Percentiles rank a stretch among this genome's conserved stretches.
phyloP scores from a whole-genome alignment of 2,329 filamentous ascomycete species.

The Arthroderma uncinatum region DNA sequence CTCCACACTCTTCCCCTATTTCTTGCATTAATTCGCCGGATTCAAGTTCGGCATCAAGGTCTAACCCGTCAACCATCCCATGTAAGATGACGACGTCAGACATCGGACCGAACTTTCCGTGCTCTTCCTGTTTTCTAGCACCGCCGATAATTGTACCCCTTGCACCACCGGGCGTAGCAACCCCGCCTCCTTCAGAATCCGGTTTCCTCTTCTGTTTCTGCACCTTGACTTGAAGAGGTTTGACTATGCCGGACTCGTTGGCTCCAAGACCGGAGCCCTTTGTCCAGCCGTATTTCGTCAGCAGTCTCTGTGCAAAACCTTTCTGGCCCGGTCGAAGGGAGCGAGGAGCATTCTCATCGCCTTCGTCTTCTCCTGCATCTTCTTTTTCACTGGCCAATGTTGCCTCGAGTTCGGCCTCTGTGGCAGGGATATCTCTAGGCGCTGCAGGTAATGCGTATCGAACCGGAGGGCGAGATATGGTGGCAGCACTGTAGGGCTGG shows the following conservation, averaged over 20 bases:
- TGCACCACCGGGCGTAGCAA: slow-evolving; percentile 52
- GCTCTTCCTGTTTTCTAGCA: slow-evolving; percentile 44
- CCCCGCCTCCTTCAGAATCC: slow-evolving; percentile 69
- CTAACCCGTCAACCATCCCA: slow-evolving; percentile 78
- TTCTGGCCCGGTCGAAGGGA: slow-evolving; percentile 65
- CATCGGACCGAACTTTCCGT: slow-evolving; percentile 57
- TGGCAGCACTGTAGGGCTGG: slow-evolving; percentile 37
- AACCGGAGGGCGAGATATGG: slow-evolving; percentile 67
- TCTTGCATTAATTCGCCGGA: slow-evolving; percentile 66
- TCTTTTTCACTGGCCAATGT: slow-evolving; percentile 31
- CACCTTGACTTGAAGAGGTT: slow-evolving; percentile 71
- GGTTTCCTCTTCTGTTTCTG: slow-evolving; percentile 72
- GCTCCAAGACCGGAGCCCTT: slow-evolving; percentile 81
- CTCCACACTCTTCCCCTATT: slow-evolving; percentile 85
- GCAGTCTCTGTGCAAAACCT: slow-evolving; percentile 75
- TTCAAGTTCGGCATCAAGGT: slow-evolving; percentile 67
- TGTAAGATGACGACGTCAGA: slow-evolving; percentile 70
- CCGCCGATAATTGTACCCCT: slow-evolving; percentile 75
- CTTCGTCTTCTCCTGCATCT: slow-evolving; percentile 26
- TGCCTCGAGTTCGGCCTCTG: slow-evolving; percentile 43
- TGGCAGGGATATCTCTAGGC: slow-evolving; percentile 42
- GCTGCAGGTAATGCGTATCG: slow-evolving; percentile 52
- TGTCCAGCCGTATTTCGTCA: slow-evolving; percentile 90
- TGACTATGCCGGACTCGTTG: slow-evolving; percentile 67
- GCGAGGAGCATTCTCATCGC: slow-evolving; percentile 34